Evolutionary conservation across 441 rosid species (phyloP).

Genomic region (Melastoma candidum): DNA sequence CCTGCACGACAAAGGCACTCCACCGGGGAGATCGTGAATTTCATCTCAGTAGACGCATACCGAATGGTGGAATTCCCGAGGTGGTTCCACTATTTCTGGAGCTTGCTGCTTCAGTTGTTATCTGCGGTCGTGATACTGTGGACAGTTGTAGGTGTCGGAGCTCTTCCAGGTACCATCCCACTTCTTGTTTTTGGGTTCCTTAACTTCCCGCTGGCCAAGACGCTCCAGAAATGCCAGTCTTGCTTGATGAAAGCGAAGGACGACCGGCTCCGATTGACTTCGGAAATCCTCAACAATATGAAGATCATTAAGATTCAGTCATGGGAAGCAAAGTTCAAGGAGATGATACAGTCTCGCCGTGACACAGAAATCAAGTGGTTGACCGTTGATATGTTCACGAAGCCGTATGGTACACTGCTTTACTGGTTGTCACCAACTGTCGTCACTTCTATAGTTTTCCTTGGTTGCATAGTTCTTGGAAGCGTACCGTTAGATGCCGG

Average conservation of each 20-base stretch:
- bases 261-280: constrained; percentile 56
- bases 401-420: constrained; percentile 37
- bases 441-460: constrained; percentile 58
- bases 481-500: constrained; percentile 74
- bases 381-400: constrained; percentile 44
- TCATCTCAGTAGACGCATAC: constrained; percentile 73
- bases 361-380: constrained; percentile 72
- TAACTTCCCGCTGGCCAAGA: constrained; percentile 68
- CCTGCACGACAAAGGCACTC: constrained; percentile 66
- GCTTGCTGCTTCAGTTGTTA: constrained; percentile 50
- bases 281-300: constrained; percentile 79
- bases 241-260: constrained; percentile 78
- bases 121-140: constrained; percentile 49
- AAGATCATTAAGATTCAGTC: constrained; percentile 86
- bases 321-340: constrained; percentile 84
- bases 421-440: constrained; percentile 80
- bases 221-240: constrained; percentile 60
- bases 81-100: constrained; percentile 84
- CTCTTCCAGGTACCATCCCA: constrained; percentile 60
- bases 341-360: constrained; percentile 46
- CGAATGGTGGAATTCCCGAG: constrained; percentile 83
- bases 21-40: constrained; percentile 74
- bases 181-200: constrained; percentile 55
- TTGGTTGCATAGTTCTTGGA: constrained; percentile 48
- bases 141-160: constrained; percentile 61